Base-by-base conservation (phyloP, 2,329 filamentous ascomycete species). In the Anthostomella pinea region DNA sequence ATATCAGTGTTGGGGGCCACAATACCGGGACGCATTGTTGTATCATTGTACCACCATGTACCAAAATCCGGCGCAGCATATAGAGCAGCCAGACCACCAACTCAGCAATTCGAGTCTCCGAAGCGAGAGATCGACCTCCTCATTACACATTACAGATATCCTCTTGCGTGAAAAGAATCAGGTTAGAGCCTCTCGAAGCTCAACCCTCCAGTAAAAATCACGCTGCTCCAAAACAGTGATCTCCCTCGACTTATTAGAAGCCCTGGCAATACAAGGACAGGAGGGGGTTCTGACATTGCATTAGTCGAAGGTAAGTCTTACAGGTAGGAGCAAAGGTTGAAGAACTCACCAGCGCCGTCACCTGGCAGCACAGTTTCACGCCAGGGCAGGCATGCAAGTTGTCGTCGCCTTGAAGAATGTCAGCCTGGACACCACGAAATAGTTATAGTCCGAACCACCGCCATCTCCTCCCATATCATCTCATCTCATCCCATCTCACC, bases 311-410 rank as follows among this genome's bases (percentile, higher is more conserved):
- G n/a, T 13, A 16, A 11, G 5, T 24, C 13, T n/a, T 10, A 15
- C 20, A 13, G 8, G 18, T 16, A 3, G 19, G 14, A 23, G 10
- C n/a, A n/a, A n/a, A n/a, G n/a, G n/a, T n/a, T n/a, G n/a, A 23
- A 11, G 10, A n/a, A 55, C 57, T 55, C 38, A 59, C 58, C 32
- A 60, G 31, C 3, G 47, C 46, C 10, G 54, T 60, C 17, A 58
- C 52, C 38, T 59, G 49, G 24, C 58, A 60, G 43, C 58, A 62
- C 13, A 60, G 23, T 32, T 53, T 57, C 27, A 58, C 53, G 2
- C 57, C 57, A 1, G 56, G 51, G 20, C 57, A 61, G 5, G 31
- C 19, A 9, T 43, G 39, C 7, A 56, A 16, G 4, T 54, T 26
- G 9, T 38, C 31, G 34, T 58, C 49, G 20, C 57, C 54, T 59